Percentiles rank a stretch among this genome's conserved stretches.
These are phyloP conservation scores for Panicum miliaceum DNA, from an alignment of 176 grass and related monocot genomes.

Conservation along the genomic window DNA sequence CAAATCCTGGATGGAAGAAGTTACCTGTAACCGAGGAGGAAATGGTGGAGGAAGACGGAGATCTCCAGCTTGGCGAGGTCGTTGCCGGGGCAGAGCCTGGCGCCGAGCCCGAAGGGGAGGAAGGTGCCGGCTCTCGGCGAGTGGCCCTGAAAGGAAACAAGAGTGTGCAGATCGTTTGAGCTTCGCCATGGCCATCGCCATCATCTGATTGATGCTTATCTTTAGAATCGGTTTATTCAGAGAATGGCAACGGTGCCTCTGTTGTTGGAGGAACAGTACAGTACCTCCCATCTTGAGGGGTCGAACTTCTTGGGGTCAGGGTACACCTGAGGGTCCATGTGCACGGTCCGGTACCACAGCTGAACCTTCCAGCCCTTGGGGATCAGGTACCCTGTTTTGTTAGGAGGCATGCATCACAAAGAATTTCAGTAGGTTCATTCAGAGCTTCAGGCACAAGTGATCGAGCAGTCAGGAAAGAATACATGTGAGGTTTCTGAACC, in stretches of 20 bases:
- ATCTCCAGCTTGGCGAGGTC: conserved; percentile 97
- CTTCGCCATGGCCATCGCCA: background rate
- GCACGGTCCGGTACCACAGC: conserved; percentile 90
- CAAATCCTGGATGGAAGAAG: background rate
- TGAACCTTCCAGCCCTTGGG: conserved; percentile 86
- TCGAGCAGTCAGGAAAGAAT: background rate
- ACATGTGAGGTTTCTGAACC: background rate
- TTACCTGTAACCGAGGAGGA: conserved; percentile 85
- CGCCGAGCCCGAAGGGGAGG: conserved; percentile 75
- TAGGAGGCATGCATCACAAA: background rate
- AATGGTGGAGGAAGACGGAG: conserved; percentile 94
- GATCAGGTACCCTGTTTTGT: conserved; percentile 74
- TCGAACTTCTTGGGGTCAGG: conserved; percentile 69
- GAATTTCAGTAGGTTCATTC: background rate
- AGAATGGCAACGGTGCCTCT: background rate
- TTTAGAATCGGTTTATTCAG: background rate
- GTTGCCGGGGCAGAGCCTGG: conserved; percentile 79
- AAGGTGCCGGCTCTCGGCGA: conserved; percentile 79
- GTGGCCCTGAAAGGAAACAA: conserved; percentile 43
- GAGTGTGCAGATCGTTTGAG: background rate
- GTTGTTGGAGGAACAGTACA: conserved; percentile 33
- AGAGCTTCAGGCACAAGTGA: background rate
- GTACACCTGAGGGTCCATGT: conserved; percentile 91
- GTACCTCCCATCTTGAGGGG: conserved; percentile 82
- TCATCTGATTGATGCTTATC: background rate